phyloP scores from a whole-genome alignment of 495 filamentous ascomycete species.

The Penicillium tannophilum region DNA sequence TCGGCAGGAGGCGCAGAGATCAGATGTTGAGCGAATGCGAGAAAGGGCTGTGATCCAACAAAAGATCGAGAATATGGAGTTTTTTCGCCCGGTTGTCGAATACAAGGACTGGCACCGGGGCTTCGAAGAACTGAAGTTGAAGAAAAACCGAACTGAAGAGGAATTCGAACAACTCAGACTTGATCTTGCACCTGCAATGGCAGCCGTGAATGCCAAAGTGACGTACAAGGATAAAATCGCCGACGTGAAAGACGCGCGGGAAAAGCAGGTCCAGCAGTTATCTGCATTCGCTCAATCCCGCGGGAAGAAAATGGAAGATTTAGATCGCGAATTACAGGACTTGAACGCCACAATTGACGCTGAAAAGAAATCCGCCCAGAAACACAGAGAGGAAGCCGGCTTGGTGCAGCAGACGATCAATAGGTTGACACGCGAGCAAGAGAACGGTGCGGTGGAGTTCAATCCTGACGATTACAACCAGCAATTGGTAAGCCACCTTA shows the following conservation, averaged over 20 bases:
- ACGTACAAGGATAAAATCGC: slow-evolving; percentile 54
- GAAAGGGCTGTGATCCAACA: slow-evolving; percentile 70
- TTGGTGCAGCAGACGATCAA: slow-evolving; percentile 46
- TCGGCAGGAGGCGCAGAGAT: slow-evolving; percentile 75
- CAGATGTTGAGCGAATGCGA: slow-evolving; percentile 80
- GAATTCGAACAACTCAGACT: slow-evolving; percentile 59
- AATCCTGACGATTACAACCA: slow-evolving; percentile 58
- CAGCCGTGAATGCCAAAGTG: slow-evolving; percentile 66
- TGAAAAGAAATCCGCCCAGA: slow-evolving; percentile 54
- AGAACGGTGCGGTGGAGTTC: slow-evolving; percentile 53
- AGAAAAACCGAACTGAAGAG: slow-evolving; percentile 44
- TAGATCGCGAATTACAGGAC: slow-evolving; percentile 53
- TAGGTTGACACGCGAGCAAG: slow-evolving; percentile 47
- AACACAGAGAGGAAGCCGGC: slow-evolving; percentile 52
- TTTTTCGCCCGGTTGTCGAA: slow-evolving; percentile 62
- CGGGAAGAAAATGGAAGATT: slow-evolving; percentile 48
- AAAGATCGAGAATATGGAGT: slow-evolving; percentile 67
- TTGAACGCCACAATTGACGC: slow-evolving; percentile 57
- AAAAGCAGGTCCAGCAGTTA: slow-evolving; percentile 49
- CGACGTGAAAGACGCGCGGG: slow-evolving; percentile 53
- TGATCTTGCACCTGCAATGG: slow-evolving; percentile 67
- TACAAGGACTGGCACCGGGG: slow-evolving; percentile 51
- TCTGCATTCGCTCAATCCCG: slow-evolving; percentile 56
- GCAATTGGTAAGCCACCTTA: slow-evolving; percentile 37
- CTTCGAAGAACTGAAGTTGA: slow-evolving; percentile 47